Conservation (phyloP, 2,329 filamentous ascomycete genomes). For the Nemania diffusa region DNA sequence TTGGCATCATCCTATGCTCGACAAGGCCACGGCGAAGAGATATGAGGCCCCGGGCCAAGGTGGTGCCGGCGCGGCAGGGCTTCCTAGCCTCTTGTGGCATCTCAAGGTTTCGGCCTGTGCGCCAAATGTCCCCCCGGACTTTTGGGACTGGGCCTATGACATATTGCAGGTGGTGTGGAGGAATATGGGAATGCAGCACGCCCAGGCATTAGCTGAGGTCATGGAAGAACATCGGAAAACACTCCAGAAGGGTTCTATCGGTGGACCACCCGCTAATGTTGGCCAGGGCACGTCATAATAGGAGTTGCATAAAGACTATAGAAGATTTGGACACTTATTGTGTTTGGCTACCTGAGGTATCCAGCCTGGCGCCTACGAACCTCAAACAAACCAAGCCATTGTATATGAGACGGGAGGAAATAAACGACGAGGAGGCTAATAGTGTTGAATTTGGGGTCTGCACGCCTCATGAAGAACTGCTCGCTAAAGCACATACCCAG, state of each 20-base stretch:
- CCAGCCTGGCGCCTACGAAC: not conserved
- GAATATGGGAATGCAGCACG: conserved; percentile 63
- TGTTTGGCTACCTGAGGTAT: not conserved
- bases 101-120: conserved; percentile 60
- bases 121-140: conserved; percentile 55
- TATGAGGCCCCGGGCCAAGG: conserved; percentile 53
- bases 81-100: conserved; percentile 62
- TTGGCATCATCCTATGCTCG: conserved; percentile 62
- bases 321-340: not conserved
- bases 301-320: not conserved
- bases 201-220: conserved; percentile 56
- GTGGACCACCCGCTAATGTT: not conserved
- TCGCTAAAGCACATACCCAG: not conserved
- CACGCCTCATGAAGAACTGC: not conserved
- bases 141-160: conserved; percentile 58
- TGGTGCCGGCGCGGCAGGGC: conserved; percentile 59
- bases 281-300: not conserved
- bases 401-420: not conserved
- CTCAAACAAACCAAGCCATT: not conserved
- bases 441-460: not conserved
- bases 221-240: conserved; percentile 50
- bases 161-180: conserved; percentile 61
- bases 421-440: not conserved
- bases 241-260: conserved; percentile 33
- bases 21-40: conserved; percentile 50